Base-by-base conservation (phyloP, 192 early-diverging fungal genomes). In the Entomortierella chlamydospora region DNA sequence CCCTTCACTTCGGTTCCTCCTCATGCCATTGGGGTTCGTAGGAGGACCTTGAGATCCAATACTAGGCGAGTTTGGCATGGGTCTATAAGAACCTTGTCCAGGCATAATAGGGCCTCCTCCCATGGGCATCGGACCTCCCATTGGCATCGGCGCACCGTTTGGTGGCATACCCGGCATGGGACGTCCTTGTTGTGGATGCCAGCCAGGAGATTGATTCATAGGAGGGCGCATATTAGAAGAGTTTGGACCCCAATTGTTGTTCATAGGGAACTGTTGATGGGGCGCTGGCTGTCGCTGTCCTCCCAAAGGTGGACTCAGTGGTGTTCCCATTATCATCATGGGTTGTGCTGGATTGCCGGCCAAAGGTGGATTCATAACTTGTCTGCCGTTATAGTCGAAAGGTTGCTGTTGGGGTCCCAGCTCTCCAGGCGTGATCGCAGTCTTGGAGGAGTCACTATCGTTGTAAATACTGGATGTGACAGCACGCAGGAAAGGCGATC, bases 381-480 rank as follows among this genome's bases (percentile, higher is more conserved):
- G 76, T 12, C 76, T 51, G 31, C 76, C 76, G 28, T 79, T 70
- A 26, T 83, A 83, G 17, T 83, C 82, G 51, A 61, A 83, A 25
- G 72, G 68, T 57, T 69, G 61, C 47, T 79, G 82, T 45, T 80
- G 74, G 8, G 82, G 82, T 64, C 82, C 76, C 55, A 71, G 29
- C 23, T 83, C 82, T 1, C 53, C 64, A 1, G 53, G 23, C 9
- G 52, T 45, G 17, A 70, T 11, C 51, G 66, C 65, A 3, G 64
- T 53, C 30, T 61, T 78, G 20, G 59, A n/a, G n/a, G n/a, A 70
- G 28, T 76, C 64, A 13, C 45, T 64, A 37, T 57, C 73, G 15
- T 59, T 68, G 49, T 55, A 71, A 20, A 72, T 55, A 49, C 54
- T 62, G 22, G 57, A 41, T 2, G 58, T 37, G 11, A 37, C 37